Base-by-base conservation (phyloP, 805 yeast species). In the Wickerhamiella vanderwaltii region DNA sequence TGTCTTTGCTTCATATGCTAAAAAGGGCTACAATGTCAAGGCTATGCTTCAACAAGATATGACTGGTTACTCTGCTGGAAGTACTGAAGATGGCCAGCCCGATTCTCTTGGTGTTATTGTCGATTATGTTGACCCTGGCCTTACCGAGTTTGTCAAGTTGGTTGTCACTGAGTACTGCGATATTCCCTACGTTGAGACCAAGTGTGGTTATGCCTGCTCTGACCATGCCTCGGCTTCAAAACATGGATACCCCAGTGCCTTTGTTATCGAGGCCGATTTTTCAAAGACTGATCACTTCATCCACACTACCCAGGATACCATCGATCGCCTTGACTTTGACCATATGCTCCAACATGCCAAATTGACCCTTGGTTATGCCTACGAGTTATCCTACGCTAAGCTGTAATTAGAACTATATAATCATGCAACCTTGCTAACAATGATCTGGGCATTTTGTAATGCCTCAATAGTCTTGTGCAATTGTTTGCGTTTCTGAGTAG, bases 391-490 rank as follows among this genome's bases (percentile, higher is more conserved):
- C 9, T 20, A 20, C 11, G 36, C 36, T 18, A 33, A 33, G 26
- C 26, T 33, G 12, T 33, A n/a, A 20, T 13, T 33, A 17, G 22
- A 15, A 7, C 13, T 28, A 26, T 37, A 37, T 20, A 20, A 22
- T n/a, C 22, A 41, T 15, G 35, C 39, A n/a, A 35, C 35, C 15
- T 35, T 35, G 34, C 20, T 16, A 20, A 91, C 97, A 62, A 91
- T 91, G 57, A 77, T 87, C 55, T 83, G 77, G 23, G 97, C 98
- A 60, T 87, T 77, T 51, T 67, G 72, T 61, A 88, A 71, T 39
- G 86, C 93, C 53, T 84, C 94, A 43, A 91, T 95, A 94, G 88
- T 88, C 71, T 83, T 85, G 59, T 75, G 64, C 59, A 95, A 85
- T 64, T 88, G 96, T 60, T 80, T 82, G 67, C 98, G 79, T 71